phyloP scores from a whole-genome alignment of 2,329 filamentous ascomycete species.

The Graphiopsis chlorocephala region DNA sequence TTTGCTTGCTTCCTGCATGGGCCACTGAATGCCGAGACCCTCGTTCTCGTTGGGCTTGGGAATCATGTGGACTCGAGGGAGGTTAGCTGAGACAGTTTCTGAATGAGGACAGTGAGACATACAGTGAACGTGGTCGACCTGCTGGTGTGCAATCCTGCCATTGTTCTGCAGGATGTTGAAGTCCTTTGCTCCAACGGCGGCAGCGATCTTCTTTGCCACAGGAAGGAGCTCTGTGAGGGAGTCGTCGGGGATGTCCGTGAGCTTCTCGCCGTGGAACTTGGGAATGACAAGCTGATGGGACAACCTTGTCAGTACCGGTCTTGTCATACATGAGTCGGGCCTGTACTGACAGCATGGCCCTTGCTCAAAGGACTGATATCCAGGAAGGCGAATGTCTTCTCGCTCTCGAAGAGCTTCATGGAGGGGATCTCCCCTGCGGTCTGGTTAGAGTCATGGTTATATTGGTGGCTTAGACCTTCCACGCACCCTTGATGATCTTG shows the following conservation, averaged over 20 bases:
- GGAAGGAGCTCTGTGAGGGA: conserved; percentile 79
- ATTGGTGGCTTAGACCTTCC: not conserved
- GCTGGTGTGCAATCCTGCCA: conserved; percentile 83
- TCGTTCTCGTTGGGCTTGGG: conserved; percentile 85
- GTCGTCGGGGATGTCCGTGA: conserved; percentile 90
- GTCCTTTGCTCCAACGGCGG: conserved; percentile 70
- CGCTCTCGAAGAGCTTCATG: conserved; percentile 93
- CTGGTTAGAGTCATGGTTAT: conserved; percentile 1
- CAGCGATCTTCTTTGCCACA: conserved; percentile 81
- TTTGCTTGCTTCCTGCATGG: conserved; percentile 72
- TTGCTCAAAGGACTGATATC: conserved; percentile 88
- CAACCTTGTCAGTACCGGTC: not conserved
- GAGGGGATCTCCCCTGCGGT: conserved; percentile 83
- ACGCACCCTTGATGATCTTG: conserved; percentile 88
- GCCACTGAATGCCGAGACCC: conserved; percentile 79
- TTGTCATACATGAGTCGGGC: not conserved
- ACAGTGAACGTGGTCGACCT: conserved; percentile 75
- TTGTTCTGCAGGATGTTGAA: conserved; percentile 99
- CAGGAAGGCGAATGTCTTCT: conserved; percentile 91
- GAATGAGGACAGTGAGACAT: not conserved
- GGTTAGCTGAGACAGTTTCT: conserved; percentile 34
- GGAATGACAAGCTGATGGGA: conserved; percentile 80
- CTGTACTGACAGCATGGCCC: conserved; percentile 74
- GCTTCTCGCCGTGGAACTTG: conserved; percentile 84
- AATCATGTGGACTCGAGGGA: conserved; percentile 84